Base-by-base conservation (phyloP, 176 grass and related monocot genomes). In the Ensete glaucum region DNA sequence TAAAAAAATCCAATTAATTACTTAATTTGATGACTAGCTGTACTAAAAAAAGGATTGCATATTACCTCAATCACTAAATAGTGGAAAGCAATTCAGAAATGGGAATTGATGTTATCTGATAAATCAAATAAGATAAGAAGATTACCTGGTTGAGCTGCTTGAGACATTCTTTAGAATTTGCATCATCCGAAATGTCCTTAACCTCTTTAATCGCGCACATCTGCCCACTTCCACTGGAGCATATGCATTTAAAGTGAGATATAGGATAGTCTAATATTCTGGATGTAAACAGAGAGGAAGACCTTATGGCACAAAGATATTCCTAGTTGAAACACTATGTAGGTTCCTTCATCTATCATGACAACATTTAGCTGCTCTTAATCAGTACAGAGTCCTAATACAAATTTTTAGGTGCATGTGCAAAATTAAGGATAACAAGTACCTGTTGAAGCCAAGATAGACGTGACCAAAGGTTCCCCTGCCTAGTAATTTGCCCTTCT, bases 201-300 rank as follows among this genome's bases (percentile, higher is more conserved):
- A 99, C 95, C 87, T 99, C 90, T 84, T 99, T 99, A 77, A 94
- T 91, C 13, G 91, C 95, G 79, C 95, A 99, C 74, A 98, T 87
- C 59, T 89, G 88, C 11, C 94, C 94, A 79, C 75, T 93, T 76
- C 93, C 90, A 87, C 94, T 98, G 86, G 8, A 84, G 27, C 71
- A 82, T 71, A 14, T 15, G 75, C 22, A 84, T 20, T 73, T 69
- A 68, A 16, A 57, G 67, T 11, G 75, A 72, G 55, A 77, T 74
- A 26, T 77, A 53, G 2, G 65, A 52, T 51, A 29, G 16, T 62
- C 53, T 80, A 74, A 34, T 52, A 14, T 74, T 21, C 69, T 11
- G 57, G 56, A 52, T n/a, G 2, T 69, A 68, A 56, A 70, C 16
- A 81, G 57, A 0, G 5, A 23, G 16, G 58, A 3, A 63, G 59